Evolutionary conservation across 768 basidiomycete genomes (phyloP), one percentile per base, ranked within the genome.

Genomic region (Mrakia frigida): DNA sequence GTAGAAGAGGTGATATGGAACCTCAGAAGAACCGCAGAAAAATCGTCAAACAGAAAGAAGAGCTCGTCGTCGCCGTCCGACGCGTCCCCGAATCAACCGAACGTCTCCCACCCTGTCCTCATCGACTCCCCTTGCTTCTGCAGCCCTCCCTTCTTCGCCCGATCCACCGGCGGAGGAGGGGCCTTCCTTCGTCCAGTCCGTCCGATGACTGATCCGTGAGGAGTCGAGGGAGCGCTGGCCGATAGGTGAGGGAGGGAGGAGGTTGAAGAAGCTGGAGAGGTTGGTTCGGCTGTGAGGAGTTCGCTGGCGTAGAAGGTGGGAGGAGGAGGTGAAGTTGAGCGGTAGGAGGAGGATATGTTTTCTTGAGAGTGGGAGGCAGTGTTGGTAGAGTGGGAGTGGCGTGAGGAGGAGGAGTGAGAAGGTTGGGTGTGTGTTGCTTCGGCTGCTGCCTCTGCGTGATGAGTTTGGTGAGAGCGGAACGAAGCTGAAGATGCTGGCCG

Each of bases 101-200:
- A 72, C 52, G 71, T 72, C 53, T 72, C 71, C 71, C 71, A 72
- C 71, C 59, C 71, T 3, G 14, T 53, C 39, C 71, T 72, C 9
- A 41, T 35, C 46, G 28, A 21, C 52, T 37, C 52, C 10, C 71
- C 37, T 7, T 56, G 28, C 25, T 52, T 46, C 50, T 71, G 25
- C 16, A 33, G 13, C 35, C 39, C 31, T 3, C n/a, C 63, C 33
- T 39, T 39, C 35, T 39, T 41, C 25, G 56, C 13, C 21, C n/a
- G 10, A 21, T 56, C 33, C 33, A 52, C 33, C 33, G 59, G 53
- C 71, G 71, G 71, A 23, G 71, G 71, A 11, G 71, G 53, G 4
- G 70, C 50, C 23, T 72, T 72, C 23, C 71, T 72, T 11, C 71
- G 59, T 53, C 33, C 52, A 5, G 52, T 35, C 52, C 39, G 28